Conservation (phyloP, 129 eudicot genomes). For the Cynara cardunculus region DNA sequence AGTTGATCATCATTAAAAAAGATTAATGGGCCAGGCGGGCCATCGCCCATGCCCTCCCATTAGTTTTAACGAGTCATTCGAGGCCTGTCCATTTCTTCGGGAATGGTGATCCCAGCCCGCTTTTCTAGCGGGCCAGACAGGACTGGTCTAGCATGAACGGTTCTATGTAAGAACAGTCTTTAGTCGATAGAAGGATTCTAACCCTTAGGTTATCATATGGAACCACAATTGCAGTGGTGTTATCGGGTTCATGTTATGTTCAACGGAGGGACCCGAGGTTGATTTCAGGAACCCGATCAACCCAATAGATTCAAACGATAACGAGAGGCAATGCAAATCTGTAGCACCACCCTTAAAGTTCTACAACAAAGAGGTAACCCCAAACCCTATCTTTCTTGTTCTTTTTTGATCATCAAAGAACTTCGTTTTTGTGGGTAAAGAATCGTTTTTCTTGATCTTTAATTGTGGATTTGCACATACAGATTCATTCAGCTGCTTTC, state of each 20-base stretch:
- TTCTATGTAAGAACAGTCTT: neutral
- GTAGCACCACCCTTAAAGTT: slow-evolving; percentile 67
- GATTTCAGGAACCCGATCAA: slow-evolving; percentile 82
- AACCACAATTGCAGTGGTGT: slow-evolving; percentile 61
- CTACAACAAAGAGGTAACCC: slow-evolving; percentile 79
- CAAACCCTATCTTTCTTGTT: neutral
- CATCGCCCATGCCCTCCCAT: too few species aligned
- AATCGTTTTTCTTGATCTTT: neutral
- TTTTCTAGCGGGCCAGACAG: too few species aligned
- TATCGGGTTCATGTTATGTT: slow-evolving; percentile 93
- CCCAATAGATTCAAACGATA: slow-evolving; percentile 60
- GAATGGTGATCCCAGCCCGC: too few species aligned
- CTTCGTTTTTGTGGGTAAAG: neutral
- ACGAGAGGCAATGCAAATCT: slow-evolving; percentile 33
- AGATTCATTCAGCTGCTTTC: slow-evolving; percentile 88
- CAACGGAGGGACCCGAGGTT: slow-evolving; percentile 82
- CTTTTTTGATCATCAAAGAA: neutral
- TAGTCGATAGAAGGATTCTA: neutral
- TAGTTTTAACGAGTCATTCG: too few species aligned
- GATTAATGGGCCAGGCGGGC: too few species aligned
- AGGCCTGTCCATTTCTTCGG: too few species aligned
- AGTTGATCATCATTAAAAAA: too few species aligned
- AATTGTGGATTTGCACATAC: slow-evolving; percentile 2
- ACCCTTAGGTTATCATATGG: neutral
- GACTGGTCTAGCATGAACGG: too few species aligned